phyloP scores from a whole-genome alignment of 1,139 yeast species.

The Meyerozyma smithsonii region DNA sequence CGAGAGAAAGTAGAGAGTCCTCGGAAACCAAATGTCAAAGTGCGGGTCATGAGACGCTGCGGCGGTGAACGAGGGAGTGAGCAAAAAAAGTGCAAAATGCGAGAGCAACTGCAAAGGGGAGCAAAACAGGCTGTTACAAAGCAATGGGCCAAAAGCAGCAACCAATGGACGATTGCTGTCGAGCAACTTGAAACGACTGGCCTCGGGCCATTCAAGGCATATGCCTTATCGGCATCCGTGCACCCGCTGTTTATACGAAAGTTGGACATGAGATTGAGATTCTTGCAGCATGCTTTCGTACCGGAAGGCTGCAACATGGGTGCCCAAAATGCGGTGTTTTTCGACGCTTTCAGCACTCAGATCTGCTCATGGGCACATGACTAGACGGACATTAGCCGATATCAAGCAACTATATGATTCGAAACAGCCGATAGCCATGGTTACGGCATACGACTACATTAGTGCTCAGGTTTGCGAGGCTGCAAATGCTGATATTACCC shows the following conservation, averaged over 20 bases:
- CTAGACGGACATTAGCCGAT: constrained; percentile 31
- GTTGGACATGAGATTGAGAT: neutral
- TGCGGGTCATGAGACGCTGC: no score
- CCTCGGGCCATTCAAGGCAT: no score
- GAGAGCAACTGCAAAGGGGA: no score
- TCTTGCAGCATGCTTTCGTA: neutral
- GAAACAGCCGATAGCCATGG: constrained; percentile 58
- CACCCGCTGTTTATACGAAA: neutral
- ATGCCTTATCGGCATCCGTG: neutral
- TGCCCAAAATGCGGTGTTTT: neutral
- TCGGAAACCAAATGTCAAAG: neutral
- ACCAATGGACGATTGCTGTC: no score
- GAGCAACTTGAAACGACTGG: no score
- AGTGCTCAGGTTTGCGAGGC: constrained; percentile 69
- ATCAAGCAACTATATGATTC: constrained; percentile 37
- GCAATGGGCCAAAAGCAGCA: no score
- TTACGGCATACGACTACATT: constrained; percentile 86
- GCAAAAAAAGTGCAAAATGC: no score
- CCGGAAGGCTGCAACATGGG: neutral
- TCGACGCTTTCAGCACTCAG: neutral
- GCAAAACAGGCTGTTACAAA: no score
- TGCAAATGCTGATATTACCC: constrained; percentile 63
- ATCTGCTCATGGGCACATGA: neutral
- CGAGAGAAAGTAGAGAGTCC: neutral
- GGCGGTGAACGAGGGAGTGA: neutral